A percentile compares a stretch with the other conserved stretches of the same genome.
phyloP scores from a whole-genome alignment of 495 filamentous ascomycete genomes.

The Penicillium macrosclerotiorum region DNA sequence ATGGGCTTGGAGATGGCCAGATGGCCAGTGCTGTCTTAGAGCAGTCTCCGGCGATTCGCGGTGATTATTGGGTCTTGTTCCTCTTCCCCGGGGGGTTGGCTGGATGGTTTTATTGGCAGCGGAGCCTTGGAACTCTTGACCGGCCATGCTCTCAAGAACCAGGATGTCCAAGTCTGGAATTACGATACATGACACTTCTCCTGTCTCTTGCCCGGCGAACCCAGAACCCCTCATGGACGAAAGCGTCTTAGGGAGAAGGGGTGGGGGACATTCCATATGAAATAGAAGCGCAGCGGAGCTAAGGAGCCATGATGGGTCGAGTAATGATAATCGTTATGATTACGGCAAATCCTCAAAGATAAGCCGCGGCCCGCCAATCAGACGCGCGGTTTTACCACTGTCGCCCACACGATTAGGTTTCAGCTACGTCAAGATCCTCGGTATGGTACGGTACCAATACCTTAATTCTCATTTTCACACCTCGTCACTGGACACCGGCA shows the following conservation, averaged over 20 bases:
- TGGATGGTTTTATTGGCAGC: too few species aligned
- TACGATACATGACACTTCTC: too few species aligned
- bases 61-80: too few species aligned
- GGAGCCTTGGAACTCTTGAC: too few species aligned
- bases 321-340: conserved; percentile 33
- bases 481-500: too few species aligned
- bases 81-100: too few species aligned
- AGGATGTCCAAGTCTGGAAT: too few species aligned
- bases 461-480: background rate
- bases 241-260: conserved; percentile 3
- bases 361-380: conserved; percentile 39
- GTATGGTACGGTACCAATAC: conserved; percentile 11
- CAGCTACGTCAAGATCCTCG: conserved; percentile 39
- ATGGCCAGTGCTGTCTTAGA: too few species aligned
- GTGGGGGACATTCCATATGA: conserved; percentile 12
- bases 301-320: conserved; percentile 4
- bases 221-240: conserved; percentile 2
- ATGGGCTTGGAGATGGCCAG: conserved; percentile 15
- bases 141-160: too few species aligned
- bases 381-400: conserved; percentile 28
- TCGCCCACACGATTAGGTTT: conserved; percentile 40
- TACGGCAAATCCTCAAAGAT: conserved; percentile 34
- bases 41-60: too few species aligned
- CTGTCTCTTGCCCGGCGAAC: too few species aligned
- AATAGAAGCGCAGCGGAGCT: background rate